Base-by-base conservation (phyloP, 805 yeast genomes). In the Monosporozyma servazzii region DNA sequence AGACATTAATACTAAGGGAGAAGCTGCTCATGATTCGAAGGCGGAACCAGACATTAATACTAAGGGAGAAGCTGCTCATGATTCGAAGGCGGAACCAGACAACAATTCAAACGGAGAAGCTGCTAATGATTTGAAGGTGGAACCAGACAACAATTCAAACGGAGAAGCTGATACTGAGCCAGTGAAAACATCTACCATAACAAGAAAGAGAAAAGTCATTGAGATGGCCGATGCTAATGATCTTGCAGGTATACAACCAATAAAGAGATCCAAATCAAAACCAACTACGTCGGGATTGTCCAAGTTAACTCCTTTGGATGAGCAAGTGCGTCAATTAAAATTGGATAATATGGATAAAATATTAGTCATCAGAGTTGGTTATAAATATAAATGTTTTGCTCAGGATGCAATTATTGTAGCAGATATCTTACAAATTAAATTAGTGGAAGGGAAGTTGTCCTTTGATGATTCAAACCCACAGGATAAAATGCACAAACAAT, bases 341-440 rank as follows among this genome's bases (percentile, higher is more conserved):
- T 57, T 66, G 5, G 59, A 67, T 1, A 70, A 91, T 62, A 62
- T 62, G 48, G 96, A 88, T 57, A 86, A 86, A 49, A 58, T 93
- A 1, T 70, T 93, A 8, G 82, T 93, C 0, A 75, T 91, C 25
- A 93, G 93, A 64, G 95, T 87, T 2, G 99, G 99, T 0, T 93
- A 91, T 70, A 89, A 88, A 66, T 93, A 81, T 69, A 87, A 86
- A 61, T 82, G 90, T 54, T 88, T 80, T 64, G 96, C 95, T 0
- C 76, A 81, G 50, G 97, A 91, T 68, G 97, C 98, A 0, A 74
- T 72, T 13, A 69, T 71, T 4, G 96, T 84, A 0, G 76, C 95
- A 11, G 70, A 74, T 47, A 74, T 84, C 11, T 66, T 89, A 33
- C 81, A 84, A 53, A 84, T 87, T 42, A 82, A 81, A 80, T 71